Percentiles rank a stretch among this genome's conserved stretches.
These are phyloP conservation scores for Thalassiosira profunda DNA, from an alignment of 108 stramenopile genomes.

Conservation along the genomic window DNA sequence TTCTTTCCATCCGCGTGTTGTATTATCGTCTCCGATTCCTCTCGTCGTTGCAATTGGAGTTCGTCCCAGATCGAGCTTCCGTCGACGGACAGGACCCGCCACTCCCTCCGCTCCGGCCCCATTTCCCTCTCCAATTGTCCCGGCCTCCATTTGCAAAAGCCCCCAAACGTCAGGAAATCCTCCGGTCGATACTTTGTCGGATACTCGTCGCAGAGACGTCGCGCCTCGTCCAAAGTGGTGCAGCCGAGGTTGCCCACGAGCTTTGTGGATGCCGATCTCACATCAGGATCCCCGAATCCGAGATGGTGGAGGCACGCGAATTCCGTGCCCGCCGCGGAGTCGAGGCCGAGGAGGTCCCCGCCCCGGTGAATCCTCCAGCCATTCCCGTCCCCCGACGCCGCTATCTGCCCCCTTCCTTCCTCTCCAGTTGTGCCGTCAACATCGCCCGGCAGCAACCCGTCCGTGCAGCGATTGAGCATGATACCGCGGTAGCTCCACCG, in stretches of 20 bases:
- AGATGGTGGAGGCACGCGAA: constrained; percentile 15
- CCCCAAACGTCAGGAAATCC: constrained; percentile 30
- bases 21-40: background rate
- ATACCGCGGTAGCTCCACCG: constrained; percentile 33
- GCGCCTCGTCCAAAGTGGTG: constrained; percentile 7
- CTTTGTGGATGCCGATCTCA: background rate
- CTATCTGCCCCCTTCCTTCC: background rate
- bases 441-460: background rate
- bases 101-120: constrained; percentile 22
- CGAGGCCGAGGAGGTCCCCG: constrained; percentile 28
- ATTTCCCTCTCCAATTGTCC: constrained; percentile 33
- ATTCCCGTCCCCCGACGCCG: too few species aligned
- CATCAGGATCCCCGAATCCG: background rate
- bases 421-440: background rate
- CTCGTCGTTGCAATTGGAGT: constrained; percentile 1
- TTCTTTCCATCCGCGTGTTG: background rate
- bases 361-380: constrained; percentile 32
- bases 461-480: constrained; percentile 22
- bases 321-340: constrained; percentile 13
- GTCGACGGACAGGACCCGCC: constrained; percentile 28
- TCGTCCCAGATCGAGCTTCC: constrained; percentile 25
- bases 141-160: constrained; percentile 35
- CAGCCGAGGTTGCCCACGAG: constrained; percentile 11
- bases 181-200: constrained; percentile 10
- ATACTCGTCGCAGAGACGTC: constrained; percentile 8